Percentiles rank a stretch among this genome's conserved stretches.
These are phyloP conservation scores for Elaeagnus macrophylla DNA, from an alignment of 306 rosid species.

Conservation along the genomic window DNA sequence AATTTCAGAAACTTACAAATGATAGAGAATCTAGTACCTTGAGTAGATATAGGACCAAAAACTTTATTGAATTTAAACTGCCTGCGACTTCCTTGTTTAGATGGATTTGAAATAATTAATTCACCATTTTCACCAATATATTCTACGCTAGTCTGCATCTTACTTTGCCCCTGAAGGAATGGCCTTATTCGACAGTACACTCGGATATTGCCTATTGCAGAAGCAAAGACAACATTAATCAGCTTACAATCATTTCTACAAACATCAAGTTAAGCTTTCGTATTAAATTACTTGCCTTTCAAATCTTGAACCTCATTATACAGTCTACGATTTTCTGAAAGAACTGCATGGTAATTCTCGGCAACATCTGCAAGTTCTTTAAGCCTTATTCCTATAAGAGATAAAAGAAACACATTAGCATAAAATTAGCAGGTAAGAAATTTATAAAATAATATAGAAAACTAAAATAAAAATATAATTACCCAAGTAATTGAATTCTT, in stretches of 20 bases:
- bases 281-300: constrained; percentile 45
- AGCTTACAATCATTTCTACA: constrained; percentile 19
- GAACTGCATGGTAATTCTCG: constrained; percentile 68
- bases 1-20: constrained; percentile 1
- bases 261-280: background rate
- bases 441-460: background rate
- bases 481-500: constrained; percentile 78
- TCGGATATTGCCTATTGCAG: constrained; percentile 73
- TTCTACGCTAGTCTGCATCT: constrained; percentile 63
- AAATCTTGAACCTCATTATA: constrained; percentile 96
- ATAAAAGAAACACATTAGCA: constrained; percentile 15
- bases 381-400: constrained; percentile 50
- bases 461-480: constrained; percentile 10
- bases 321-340: constrained; percentile 76
- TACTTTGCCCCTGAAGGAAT: constrained; percentile 87
- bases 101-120: constrained; percentile 64
- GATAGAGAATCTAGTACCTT: constrained; percentile 44
- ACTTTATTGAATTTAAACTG: constrained; percentile 89
- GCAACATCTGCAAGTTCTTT: constrained; percentile 87
- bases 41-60: constrained; percentile 73
- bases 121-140: constrained; percentile 91
- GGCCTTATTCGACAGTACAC: constrained; percentile 96
- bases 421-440: constrained; percentile 3
- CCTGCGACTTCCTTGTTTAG: constrained; percentile 75
- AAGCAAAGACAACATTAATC: constrained; percentile 3